Evolutionary conservation across 176 grass and related monocot genomes (phyloP).

Genomic region (Phoenix dactylifera): DNA sequence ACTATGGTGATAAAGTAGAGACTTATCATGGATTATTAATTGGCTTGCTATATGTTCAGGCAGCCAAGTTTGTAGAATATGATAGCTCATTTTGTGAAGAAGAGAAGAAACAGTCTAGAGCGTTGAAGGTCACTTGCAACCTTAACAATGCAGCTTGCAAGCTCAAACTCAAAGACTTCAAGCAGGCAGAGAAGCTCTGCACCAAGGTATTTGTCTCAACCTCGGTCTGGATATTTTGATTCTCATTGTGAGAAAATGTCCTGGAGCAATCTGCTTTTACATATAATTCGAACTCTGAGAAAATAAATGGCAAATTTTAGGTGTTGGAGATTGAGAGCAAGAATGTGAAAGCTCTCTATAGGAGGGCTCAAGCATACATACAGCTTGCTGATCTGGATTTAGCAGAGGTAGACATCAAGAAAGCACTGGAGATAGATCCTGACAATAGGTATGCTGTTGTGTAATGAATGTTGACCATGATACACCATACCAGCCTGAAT

Average conservation of each 20-base stretch:
- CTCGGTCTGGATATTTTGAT: not conserved
- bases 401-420: slow-evolving; percentile 67
- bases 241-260: not conserved
- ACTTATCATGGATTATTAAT: too few species aligned
- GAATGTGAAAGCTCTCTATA: slow-evolving; percentile 83
- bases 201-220: slow-evolving; percentile 28
- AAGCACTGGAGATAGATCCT: slow-evolving; percentile 67
- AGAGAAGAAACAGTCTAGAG: slow-evolving; percentile 56
- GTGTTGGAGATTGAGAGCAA: slow-evolving; percentile 60
- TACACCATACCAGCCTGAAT: too few species aligned
- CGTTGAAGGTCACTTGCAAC: slow-evolving; percentile 63
- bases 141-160: slow-evolving; percentile 85
- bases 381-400: slow-evolving; percentile 71
- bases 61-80: slow-evolving; percentile 50
- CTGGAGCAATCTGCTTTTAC: not conserved
- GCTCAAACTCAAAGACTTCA: slow-evolving; percentile 64
- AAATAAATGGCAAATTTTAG: slow-evolving; percentile 9
- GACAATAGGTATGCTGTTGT: slow-evolving; percentile 41
- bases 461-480: too few species aligned
- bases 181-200: slow-evolving; percentile 67
- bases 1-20: not conserved
- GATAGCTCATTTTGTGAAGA: slow-evolving; percentile 68
- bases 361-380: slow-evolving; percentile 60
- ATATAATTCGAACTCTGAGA: not conserved
- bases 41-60: slow-evolving; percentile 18